A percentile compares a stretch with the other conserved stretches of the same genome.
These are phyloP conservation scores for Peterozyma toletana DNA, from an alignment of 805 yeast species.

Conservation along the genomic window DNA sequence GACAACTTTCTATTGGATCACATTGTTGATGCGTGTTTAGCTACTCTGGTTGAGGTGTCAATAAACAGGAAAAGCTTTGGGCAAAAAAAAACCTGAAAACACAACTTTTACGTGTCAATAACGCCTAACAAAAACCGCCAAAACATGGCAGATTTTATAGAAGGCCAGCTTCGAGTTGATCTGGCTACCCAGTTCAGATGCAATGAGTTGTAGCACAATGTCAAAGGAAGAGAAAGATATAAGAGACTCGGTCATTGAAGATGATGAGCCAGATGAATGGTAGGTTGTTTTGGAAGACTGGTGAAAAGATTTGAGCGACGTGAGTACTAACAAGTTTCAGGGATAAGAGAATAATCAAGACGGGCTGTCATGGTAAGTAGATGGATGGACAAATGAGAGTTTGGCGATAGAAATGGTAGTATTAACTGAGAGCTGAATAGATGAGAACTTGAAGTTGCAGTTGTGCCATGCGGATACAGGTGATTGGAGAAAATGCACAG, in stretches of 20 bases:
- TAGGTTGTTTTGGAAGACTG: conserved; percentile 16
- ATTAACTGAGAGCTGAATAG: conserved; percentile 17
- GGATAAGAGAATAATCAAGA: conserved; percentile 66
- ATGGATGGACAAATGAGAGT: background rate
- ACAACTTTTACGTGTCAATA: too few species aligned
- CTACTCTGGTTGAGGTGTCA: too few species aligned
- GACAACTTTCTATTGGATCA: too few species aligned
- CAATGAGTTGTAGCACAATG: too few species aligned
- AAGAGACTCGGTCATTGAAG: conserved; percentile 27
- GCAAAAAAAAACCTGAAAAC: too few species aligned
- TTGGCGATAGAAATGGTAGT: background rate
- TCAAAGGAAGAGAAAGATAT: conserved; percentile 12
- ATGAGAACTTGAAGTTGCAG: conserved; percentile 62
- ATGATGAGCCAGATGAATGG: conserved; percentile 70
- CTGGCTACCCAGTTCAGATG: too few species aligned
- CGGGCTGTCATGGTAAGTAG: conserved; percentile 61
- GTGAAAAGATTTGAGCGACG: background rate
- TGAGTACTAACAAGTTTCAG: conserved; percentile 23
- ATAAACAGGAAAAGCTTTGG: too few species aligned
- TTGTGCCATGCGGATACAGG: conserved; percentile 76
- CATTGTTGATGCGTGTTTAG: too few species aligned
- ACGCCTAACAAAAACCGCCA: too few species aligned
- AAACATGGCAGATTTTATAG: too few species aligned
- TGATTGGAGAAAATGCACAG: conserved; percentile 72
- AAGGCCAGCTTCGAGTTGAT: too few species aligned